Conservation (phyloP, 2,329 filamentous ascomycete species). For the Paecilomyces sp. region DNA sequence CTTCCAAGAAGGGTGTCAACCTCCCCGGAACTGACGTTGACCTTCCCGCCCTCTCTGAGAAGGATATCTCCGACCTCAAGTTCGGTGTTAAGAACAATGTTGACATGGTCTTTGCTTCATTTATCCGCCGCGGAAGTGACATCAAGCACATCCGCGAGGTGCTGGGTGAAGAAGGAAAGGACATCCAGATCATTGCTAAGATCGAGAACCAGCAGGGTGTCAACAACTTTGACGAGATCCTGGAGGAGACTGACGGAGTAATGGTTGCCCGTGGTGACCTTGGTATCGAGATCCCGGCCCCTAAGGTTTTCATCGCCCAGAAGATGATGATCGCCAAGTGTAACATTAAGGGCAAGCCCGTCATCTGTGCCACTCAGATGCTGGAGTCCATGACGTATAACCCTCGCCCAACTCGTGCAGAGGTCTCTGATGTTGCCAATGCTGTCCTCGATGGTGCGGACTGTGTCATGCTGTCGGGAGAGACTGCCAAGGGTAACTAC, state of each 20-base stretch:
- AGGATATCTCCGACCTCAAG: constrained; percentile 87
- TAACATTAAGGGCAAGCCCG: constrained; percentile 97
- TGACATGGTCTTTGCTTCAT: constrained; percentile 98
- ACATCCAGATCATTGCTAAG: constrained; percentile 99
- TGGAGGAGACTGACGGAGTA: constrained; percentile 93
- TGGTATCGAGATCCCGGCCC: constrained; percentile 96
- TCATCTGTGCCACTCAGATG: constrained; percentile 99
- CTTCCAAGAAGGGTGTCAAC: constrained; percentile 98
- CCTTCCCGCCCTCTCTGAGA: constrained; percentile 92
- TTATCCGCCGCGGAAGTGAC: constrained; percentile 91
- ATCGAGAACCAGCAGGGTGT: constrained; percentile 99
- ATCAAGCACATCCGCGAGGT: constrained; percentile 88
- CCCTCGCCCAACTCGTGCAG: constrained; percentile 92
- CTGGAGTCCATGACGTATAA: constrained; percentile 99
- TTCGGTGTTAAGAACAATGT: constrained; percentile 99
- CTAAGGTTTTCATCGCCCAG: constrained; percentile 97
- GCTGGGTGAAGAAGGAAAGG: constrained; percentile 82
- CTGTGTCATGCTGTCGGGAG: constrained; percentile 99
- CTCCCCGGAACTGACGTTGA: constrained; percentile 98
- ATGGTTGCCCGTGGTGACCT: constrained; percentile 99
- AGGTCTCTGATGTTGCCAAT: constrained; percentile 98
- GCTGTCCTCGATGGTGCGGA: constrained; percentile 95
- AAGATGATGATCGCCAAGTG: constrained; percentile 99
- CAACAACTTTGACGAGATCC: constrained; percentile 98
- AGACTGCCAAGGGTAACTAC: constrained; percentile 97